Conservation (phyloP, 352 stramenopile species). For the Globisporangium carolinianum region DNA sequence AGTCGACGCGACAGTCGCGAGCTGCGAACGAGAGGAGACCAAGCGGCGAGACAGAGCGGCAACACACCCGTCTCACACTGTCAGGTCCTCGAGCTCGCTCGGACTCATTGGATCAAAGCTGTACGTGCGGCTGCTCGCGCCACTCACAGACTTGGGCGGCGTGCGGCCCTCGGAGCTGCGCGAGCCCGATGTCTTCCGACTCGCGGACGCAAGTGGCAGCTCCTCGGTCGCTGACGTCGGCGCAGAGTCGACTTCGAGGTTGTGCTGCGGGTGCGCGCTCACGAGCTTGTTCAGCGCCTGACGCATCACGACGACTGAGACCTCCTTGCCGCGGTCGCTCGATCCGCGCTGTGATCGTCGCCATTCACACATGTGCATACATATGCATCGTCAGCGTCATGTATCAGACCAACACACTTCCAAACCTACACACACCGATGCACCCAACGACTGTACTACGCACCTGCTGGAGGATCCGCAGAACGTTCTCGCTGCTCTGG, state of each 20-base stretch:
- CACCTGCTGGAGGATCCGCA: conserved; percentile 68
- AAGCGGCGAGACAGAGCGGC: background rate
- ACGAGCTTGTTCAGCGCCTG: conserved; percentile 74
- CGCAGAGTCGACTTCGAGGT: conserved; percentile 49
- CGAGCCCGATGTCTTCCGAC: conserved; percentile 13
- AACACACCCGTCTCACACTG: conserved; percentile 11
- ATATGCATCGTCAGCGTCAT: too few species aligned
- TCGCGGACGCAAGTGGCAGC: conserved; percentile 10
- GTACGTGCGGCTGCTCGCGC: conserved; percentile 3
- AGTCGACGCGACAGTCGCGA: background rate
- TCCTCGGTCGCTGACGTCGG: conserved; percentile 10
- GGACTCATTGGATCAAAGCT: conserved; percentile 17
- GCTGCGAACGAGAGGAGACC: too few species aligned
- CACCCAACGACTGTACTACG: too few species aligned
- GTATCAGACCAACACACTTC: too few species aligned
- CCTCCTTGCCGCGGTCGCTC: conserved; percentile 50
- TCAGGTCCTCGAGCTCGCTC: conserved; percentile 20
- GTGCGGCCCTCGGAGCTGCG: conserved; percentile 9
- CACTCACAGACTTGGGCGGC: conserved; percentile 2
- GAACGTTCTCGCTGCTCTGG: conserved; percentile 75
- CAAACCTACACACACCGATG: too few species aligned
- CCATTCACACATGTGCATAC: too few species aligned
- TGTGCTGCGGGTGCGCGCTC: conserved; percentile 66
- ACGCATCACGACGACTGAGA: conserved; percentile 55
- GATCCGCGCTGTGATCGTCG: conserved; percentile 30